Conservation (phyloP, 208 protist species). For the Strigomonas culicis region DNA sequence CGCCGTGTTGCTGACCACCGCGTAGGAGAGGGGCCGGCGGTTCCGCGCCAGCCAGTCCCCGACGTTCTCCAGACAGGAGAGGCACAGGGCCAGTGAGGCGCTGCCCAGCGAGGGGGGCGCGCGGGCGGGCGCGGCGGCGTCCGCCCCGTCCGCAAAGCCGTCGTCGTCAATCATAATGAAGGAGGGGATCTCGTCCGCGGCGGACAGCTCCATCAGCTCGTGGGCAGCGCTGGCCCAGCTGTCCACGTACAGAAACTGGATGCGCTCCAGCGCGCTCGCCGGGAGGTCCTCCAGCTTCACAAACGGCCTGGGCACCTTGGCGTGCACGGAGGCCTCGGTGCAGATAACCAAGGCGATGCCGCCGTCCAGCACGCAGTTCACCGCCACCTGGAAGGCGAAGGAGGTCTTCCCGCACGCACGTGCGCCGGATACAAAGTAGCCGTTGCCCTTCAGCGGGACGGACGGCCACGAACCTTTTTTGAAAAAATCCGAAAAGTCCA, state of each 20-base stretch:
- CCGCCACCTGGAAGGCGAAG: constrained; percentile 62
- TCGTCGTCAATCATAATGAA: constrained; percentile 58
- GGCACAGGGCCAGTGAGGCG: constrained; percentile 2
- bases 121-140: neutral
- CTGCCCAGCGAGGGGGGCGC: neutral
- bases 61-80: constrained; percentile 42
- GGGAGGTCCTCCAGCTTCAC: constrained; percentile 31
- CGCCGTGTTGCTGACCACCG: constrained; percentile 40
- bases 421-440: constrained; percentile 46
- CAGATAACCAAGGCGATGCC: constrained; percentile 43
- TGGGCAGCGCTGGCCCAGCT: constrained; percentile 23
- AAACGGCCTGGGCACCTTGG: constrained; percentile 63
- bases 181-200: constrained; percentile 19
- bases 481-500: constrained; percentile 12
- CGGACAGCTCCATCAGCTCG: constrained; percentile 39
- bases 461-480: constrained; percentile 7
- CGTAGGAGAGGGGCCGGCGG: constrained; percentile 27
- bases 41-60: constrained; percentile 22
- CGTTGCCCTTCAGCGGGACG: constrained; percentile 28
- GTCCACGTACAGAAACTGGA: constrained; percentile 58
- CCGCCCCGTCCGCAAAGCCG: constrained; percentile 27
- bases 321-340: constrained; percentile 37
- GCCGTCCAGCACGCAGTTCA: constrained; percentile 34
- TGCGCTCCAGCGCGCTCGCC: constrained; percentile 28
- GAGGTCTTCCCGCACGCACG: constrained; percentile 53